A percentile compares a stretch with the other conserved stretches of the same genome.
These are phyloP conservation scores for Aspergillus ruber DNA, from an alignment of 2,329 filamentous ascomycete species.

Conservation along the genomic window DNA sequence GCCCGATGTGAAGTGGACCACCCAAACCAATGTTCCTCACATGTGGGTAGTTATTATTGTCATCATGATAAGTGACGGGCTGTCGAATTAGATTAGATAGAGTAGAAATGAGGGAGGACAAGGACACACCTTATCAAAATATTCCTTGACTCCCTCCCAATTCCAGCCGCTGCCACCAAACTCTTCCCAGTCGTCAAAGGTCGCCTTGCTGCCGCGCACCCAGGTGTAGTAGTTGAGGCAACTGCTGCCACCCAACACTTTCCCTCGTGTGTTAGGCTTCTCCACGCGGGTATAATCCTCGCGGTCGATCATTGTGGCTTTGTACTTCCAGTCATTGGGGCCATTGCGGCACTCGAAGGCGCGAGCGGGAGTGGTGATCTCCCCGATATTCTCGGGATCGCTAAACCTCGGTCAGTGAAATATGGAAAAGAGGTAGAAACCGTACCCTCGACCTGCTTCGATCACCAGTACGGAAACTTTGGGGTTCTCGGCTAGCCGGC, in stretches of 20 bases:
- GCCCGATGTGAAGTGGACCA: constrained; percentile 48
- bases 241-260: constrained; percentile 51
- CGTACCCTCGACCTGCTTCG: constrained; percentile 29
- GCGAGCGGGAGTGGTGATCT: constrained; percentile 49
- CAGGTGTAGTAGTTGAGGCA: constrained; percentile 58
- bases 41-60: constrained; percentile 39
- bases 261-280: constrained; percentile 56
- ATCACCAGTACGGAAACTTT: constrained; percentile 30
- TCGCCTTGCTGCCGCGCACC: constrained; percentile 50
- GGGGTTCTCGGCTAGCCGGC: constrained; percentile 43
- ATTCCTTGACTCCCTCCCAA: constrained; percentile 36
- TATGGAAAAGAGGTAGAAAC: not conserved
- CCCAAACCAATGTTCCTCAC: constrained; percentile 44
- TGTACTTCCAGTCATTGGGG: constrained; percentile 54
- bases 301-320: constrained; percentile 50
- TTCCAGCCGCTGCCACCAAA: constrained; percentile 44
- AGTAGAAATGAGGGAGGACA: constrained; percentile 26
- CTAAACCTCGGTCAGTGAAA: not conserved
- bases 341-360: constrained; percentile 50
- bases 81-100: constrained; percentile 32
- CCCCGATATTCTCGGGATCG: constrained; percentile 37
- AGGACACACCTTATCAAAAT: constrained; percentile 30
- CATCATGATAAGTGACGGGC: constrained; percentile 49
- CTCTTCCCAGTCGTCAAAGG: constrained; percentile 46
- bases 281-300: constrained; percentile 50